Base-by-base conservation (phyloP, 2,329 filamentous ascomycete species). In the Xylaria sp. region DNA sequence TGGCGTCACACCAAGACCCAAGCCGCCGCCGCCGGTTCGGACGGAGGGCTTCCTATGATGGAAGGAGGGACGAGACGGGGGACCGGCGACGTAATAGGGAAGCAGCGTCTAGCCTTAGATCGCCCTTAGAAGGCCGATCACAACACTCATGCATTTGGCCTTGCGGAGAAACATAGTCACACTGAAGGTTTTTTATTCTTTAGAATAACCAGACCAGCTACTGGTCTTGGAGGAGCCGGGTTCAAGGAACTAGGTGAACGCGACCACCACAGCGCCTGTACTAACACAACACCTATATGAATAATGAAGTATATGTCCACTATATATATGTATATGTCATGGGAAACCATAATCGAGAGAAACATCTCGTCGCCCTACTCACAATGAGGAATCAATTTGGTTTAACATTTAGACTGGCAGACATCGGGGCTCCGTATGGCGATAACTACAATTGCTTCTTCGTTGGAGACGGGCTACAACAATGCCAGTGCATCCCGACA, bases 1-100 rank as follows among this genome's bases (percentile, higher is more conserved):
- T 15, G 81, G 84, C 68, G 80, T 87, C 67, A 70, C 87, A 44
- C 78, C 83, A 10, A 79, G 84, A 67, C 69, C 70, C 4, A 72
- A 70, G 53, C 71, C 70, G 6, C 65, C 68, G 40, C 63, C 71
- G 2, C 64, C 66, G 52, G 67, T 68, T n/a, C 58, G 59, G 54
- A 73, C 70, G 2, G 66, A 72, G 1, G 71, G 71, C 4, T 72
- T 72, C 53, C 63, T 73, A 33, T 73, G 49, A 71, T 40, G 43
- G 15, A 38, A 15, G 21, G 11, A n/a, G 48, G 11, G 13, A 3
- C 23, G 19, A 23, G 47, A 47, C 4, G 17, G 7, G 17, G 33
- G 21, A 21, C 15, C 10, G 15, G 21, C n/a, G n/a, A n/a, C n/a
- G n/a, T n/a, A n/a, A n/a, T n/a, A n/a, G n/a, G n/a, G n/a, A n/a